Conservation (phyloP, 352 stramenopile species). For the Phytopythium mirpurense region DNA sequence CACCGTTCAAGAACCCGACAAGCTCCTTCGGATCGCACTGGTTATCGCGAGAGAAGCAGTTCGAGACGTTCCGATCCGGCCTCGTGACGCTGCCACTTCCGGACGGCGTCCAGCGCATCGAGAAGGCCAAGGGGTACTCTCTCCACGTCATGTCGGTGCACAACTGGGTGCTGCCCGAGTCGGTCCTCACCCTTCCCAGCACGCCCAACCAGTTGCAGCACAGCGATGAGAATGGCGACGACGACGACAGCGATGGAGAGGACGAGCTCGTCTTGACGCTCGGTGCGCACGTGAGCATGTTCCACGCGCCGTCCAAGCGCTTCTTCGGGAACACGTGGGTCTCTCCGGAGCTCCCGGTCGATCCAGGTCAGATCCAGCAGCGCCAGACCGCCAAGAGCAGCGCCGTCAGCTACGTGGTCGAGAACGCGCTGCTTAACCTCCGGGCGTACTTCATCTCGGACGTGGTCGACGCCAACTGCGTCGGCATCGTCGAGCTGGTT, state of each 20-base stretch:
- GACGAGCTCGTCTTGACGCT: conserved; percentile 56
- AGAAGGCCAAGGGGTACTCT: conserved; percentile 56
- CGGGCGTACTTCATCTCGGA: conserved; percentile 82
- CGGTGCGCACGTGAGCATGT: conserved; percentile 86
- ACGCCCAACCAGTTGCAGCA: background rate
- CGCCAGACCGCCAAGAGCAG: conserved; percentile 36
- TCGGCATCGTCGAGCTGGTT: conserved; percentile 92
- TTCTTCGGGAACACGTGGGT: conserved; percentile 94
- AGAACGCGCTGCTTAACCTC: conserved; percentile 53
- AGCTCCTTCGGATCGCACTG: conserved; percentile 33
- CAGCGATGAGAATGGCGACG: conserved; percentile 15
- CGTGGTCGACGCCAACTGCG: conserved; percentile 86
- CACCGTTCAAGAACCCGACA: conserved; percentile 1
- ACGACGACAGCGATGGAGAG: conserved; percentile 33
- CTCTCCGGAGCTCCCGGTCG: conserved; percentile 54
- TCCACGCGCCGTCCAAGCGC: conserved; percentile 72
- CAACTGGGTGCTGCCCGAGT: conserved; percentile 62
- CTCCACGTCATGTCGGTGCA: conserved; percentile 61
- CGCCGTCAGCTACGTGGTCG: conserved; percentile 43
- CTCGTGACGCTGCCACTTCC: conserved; percentile 66
- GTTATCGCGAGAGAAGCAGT: conserved; percentile 58
- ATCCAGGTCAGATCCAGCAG: conserved; percentile 46
- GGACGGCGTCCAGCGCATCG: conserved; percentile 34
- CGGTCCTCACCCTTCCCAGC: conserved; percentile 19
- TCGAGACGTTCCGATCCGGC: conserved; percentile 69